Evolutionary conservation across 1,284 basidiomycete species (phyloP).

Genomic region (Lentinus polychrous): DNA sequence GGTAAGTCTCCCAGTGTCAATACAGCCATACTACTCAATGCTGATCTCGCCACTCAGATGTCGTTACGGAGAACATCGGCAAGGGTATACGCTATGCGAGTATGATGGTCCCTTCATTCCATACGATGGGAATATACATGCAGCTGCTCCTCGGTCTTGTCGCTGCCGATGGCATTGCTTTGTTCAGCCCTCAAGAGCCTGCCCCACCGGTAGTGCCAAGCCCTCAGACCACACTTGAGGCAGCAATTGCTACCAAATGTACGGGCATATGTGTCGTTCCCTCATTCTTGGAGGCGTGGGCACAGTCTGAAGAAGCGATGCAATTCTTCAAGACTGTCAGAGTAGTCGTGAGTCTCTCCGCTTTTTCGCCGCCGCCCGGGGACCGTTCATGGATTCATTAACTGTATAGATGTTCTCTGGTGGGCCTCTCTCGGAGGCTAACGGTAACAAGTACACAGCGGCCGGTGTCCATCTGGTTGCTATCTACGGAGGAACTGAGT

Average conservation of each 20-base stretch:
- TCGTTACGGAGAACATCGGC: background rate
- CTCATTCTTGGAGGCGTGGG: conserved; percentile 13
- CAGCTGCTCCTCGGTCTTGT: conserved; percentile 11
- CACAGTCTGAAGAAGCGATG: conserved; percentile 9
- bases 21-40: background rate
- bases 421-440: conserved; percentile 10
- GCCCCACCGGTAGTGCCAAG: conserved; percentile 9
- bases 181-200: conserved; percentile 13
- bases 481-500: conserved; percentile 15
- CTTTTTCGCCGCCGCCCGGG: background rate
- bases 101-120: conserved; percentile 14
- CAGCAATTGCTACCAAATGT: background rate
- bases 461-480: conserved; percentile 10
- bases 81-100: conserved; percentile 8
- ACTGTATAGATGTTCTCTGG: conserved; percentile 8
- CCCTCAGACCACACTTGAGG: conserved; percentile 11
- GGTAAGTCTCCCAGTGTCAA: background rate
- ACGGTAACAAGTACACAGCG: conserved; percentile 6
- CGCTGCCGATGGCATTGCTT: conserved; percentile 2
- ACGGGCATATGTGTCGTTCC: conserved; percentile 10
- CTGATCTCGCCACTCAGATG: background rate
- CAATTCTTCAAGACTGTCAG: conserved; percentile 9
- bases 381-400: too few relatives aligned
- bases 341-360: background rate
- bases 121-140: conserved; percentile 12